Evolutionary conservation across 306 rosid genomes (phyloP), one percentile per base, ranked within the genome.

Genomic region (Cicer judaicum): DNA sequence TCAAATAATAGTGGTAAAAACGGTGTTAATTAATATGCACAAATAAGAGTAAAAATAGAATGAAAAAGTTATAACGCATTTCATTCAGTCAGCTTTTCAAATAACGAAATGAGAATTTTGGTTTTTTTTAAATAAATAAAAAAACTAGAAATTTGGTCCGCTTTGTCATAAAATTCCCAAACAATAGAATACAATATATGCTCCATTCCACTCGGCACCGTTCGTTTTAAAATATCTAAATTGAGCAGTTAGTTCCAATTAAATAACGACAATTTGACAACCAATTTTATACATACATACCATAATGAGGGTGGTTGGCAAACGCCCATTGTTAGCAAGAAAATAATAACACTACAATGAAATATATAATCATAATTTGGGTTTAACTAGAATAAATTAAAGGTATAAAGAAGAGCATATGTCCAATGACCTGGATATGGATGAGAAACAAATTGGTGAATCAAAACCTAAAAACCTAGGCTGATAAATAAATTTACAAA

Each of bases 321-420:
- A 12, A 77, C 55, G 24, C 62, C 14, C 72, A 73, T 72, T 49
- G 57, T 71, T 40, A 10, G 81, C 57, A 43, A 71, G 44, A 64
- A 64, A 49, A 64, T 57, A 44, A 34, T 10, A 59, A 24, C 41
- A 42, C 42, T 55, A 24, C 41, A 65, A 56, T 14, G 40, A 67
- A n/a, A 54, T 70, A 78, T 56, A 77, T 42, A 42, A 74, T 77
- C 74, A 81, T 80, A 57, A 81, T 68, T 79, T 78, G 79, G 84
- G 85, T 78, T 78, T 83, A 69, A 68, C 79, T 80, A 85, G 78
- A 85, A 81, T 80, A 81, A 85, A 81, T 81, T 61, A 79, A 79
- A 77, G 54, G 78, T 71, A 84, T 68, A 82, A 65, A 62, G 44
- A 53, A 83, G 73, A 8, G 83, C 39, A 64, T 53, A 67, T 61